Evolutionary conservation across 306 rosid species (phyloP), one percentile per base, ranked within the genome.

Genomic region (Leucaena leucocephala): DNA sequence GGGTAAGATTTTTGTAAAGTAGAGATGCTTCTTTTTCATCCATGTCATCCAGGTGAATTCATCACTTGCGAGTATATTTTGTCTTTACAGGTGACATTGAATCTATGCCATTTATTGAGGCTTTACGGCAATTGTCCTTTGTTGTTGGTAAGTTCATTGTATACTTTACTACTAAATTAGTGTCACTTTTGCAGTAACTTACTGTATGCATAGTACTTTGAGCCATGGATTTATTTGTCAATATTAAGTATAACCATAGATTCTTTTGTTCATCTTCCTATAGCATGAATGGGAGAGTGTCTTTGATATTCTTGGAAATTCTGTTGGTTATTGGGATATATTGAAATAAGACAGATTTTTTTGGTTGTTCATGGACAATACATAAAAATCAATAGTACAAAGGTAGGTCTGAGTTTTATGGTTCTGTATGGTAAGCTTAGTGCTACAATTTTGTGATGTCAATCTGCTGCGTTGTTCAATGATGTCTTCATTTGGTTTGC

Each of bases 61-160:
- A 76, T 77, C 75, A 69, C 17, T 21, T 27, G 63, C 11, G 36
- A 79, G 36, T 48, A 21, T 63, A 52, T n/a, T 39, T 78, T 48
- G 0, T 80, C 84, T 81, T 81, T 42, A 21, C 68, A 95, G 98
- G 98, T 82, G 98, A 95, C 81, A 95, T 95, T 81, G 98, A 95
- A 86, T 95, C 98, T 69, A 95, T 92, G 99, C 99, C 99, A 35
- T 96, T 96, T 81, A 85, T 91, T 63, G 98, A 95, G 86, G 97
- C 98, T 80, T 80, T 95, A 19, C 89, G 98, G 40, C 98, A 92
- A 46, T 79, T 95, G 74, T 92, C 98, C 40, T 95, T 95, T 79
- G 87, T 87, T 43, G 96, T 95, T 67, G 98, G 98, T 92, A 91
- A 86, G 89, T 3, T 48, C 50, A 55, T 44, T 68, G 69, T 40